Evolutionary conservation across 495 filamentous ascomycete genomes (phyloP), one percentile per base, ranked within the genome.

Genomic region (Chaetomium cochliodes): DNA sequence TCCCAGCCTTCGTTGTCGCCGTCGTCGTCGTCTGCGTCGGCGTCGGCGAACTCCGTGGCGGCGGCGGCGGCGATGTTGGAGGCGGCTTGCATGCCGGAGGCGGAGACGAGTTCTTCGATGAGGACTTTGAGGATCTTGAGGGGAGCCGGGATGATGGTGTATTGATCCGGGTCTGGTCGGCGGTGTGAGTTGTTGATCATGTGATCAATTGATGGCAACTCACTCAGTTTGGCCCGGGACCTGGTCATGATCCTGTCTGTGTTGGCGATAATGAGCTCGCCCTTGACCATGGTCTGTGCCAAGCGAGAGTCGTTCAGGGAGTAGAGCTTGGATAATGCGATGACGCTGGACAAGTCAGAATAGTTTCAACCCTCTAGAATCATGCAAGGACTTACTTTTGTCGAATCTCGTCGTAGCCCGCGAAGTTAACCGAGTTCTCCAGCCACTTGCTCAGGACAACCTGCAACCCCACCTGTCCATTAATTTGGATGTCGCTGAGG

Each of bases 101-200:
- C 87, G 5, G 89, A 87, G 23, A 80, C 80, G 28, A 98, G 84
- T 75, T 98, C 94, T 72, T 96, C 90, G 56, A 97, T 87, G 0
- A 98, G 84, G 9, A 98, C 89, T 79, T 98, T 98, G 76, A 97
- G 78, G 71, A 98, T 97, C 79, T 98, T 98, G 71, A 98, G 80
- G 3, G 90, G 87, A 0, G 92, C 92, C 0, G 92, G 82, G 53
- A 98, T 87, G 63, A 88, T 86, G n/a, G 93, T 96, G 79, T 86
- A 98, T 70, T 86, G 88, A 69, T 96, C 92, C 2, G 94, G 94
- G 70, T 92, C 90, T 89, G 60, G 8, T 56, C 16, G 50, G 37
- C 20, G 15, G 12, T 11, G 49, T 67, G 46, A 66, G 74, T 46
- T 67, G 66, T 18, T 15, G 1, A 25, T 26, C 13, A 25, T 9